Evolutionary conservation across 768 basidiomycete genomes (phyloP), one percentile per base, ranked within the genome.

Genomic region (Amanita inopinata): DNA sequence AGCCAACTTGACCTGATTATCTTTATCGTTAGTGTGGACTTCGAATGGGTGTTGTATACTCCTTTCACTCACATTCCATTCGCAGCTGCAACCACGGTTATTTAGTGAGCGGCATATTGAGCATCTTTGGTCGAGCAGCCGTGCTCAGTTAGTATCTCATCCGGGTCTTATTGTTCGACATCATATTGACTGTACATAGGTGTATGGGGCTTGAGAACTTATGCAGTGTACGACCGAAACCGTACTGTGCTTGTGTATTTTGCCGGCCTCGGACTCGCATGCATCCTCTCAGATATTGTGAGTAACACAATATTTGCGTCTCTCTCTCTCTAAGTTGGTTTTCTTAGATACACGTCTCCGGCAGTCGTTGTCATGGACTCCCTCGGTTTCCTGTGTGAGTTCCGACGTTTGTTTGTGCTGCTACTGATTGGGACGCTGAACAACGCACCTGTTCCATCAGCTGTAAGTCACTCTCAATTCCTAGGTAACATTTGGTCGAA

Each of bases 71-170:
- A n/a, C n/a, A n/a, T n/a, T n/a, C n/a, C n/a, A n/a, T n/a, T n/a
- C n/a, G n/a, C n/a, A 60, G 61, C 32, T 62, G 61, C 38, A 42
- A 56, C 28, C 35, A 50, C 7, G 55, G 53, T 45, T 61, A 60
- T 40, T 50, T 52, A 27, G 45, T 61, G 20, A 52, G 55, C 25
- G 50, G 54, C 19, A 54, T 54, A 4, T 39, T 61, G 27, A 61
- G 61, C 35, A 56, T 62, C 5, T 19, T 58, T 11, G 61, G 60
- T 4, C 40, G 61, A 12, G 49, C 54, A 1, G 57, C 55, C 5
- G 48, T 62, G 8, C 49, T 62, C 34, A 38, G 61, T 59, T 31
- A 35, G 53, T 48, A 27, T 15, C 4, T 10, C n/a, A 10, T 7
- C n/a, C 17, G 12, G 17, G 12, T 4, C 17, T 15, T 33, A n/a